Evolutionary conservation across 345 rosid genomes (phyloP).

Genomic region (Ceriops tagal): DNA sequence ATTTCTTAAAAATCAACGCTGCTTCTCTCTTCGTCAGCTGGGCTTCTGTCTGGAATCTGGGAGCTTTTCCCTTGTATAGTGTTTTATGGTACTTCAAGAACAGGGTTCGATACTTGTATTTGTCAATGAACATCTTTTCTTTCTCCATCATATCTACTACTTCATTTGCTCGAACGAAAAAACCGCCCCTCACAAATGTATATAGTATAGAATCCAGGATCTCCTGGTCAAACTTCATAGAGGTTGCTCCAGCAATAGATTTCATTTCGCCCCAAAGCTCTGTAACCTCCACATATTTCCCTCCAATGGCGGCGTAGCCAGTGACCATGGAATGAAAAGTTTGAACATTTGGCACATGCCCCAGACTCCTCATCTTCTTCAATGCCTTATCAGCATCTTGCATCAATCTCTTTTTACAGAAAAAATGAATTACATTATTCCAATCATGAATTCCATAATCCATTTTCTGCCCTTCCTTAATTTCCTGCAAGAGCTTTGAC

Average conservation of each 20-base stretch:
- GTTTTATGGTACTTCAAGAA: constrained; percentile 94
- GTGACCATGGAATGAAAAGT: constrained; percentile 96
- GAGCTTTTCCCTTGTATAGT: constrained; percentile 76
- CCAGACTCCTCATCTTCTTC: constrained; percentile 80
- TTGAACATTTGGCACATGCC: constrained; percentile 77
- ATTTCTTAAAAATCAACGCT: constrained; percentile 63
- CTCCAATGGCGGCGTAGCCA: constrained; percentile 82
- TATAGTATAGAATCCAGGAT: constrained; percentile 85
- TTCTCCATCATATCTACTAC: constrained; percentile 79
- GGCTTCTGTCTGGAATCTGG: constrained; percentile 80
- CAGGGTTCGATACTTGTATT: constrained; percentile 75
- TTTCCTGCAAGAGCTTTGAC: constrained; percentile 79
- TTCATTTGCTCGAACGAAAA: constrained; percentile 75
- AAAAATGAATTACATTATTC: constrained; percentile 88
- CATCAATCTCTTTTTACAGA: constrained; percentile 88
- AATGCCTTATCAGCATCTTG: constrained; percentile 91
- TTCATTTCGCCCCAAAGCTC: constrained; percentile 98
- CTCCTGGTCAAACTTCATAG: constrained; percentile 86
- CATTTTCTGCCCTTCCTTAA: constrained; percentile 67
- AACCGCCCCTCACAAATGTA: constrained; percentile 87
- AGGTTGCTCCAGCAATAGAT: constrained; percentile 54
- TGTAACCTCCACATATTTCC: constrained; percentile 82
- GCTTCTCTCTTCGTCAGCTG: constrained; percentile 78
- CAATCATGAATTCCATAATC: constrained; percentile 81
- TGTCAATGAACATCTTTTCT: constrained; percentile 79